Evolutionary conservation across 1,284 basidiomycete genomes (phyloP), one percentile per base, ranked within the genome.

Genomic region (Spongispora temasekensis): DNA sequence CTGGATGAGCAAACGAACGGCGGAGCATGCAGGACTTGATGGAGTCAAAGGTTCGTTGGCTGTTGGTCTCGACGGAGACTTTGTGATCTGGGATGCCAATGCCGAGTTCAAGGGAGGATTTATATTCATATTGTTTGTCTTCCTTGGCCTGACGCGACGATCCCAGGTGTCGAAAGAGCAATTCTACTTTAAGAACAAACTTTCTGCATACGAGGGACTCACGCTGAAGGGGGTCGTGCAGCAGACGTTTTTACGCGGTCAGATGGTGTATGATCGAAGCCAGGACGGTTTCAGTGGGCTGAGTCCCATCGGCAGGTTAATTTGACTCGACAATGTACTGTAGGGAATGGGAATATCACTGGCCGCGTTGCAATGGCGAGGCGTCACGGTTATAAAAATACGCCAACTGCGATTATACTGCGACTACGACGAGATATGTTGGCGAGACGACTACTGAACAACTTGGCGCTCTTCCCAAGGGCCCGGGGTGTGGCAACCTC

Each of bases 101-200:
- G 83, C 79, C 25, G 76, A 83, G 67, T 88, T 87, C 65, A 81
- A 80, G 78, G 90, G 63, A 61, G 83, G 69, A 27, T 35, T 52
- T 51, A 17, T 53, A 23, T 60, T 32, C 15, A 31, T 27, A 46
- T 57, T 58, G 52, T 31, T 52, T 59, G 32, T 46, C 53, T 28
- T 12, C 23, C 23, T 23, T 28, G 2, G 28, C 34, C 65, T 68
- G 57, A 74, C 58, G 30, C 42, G 27, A 44, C 37, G 21, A 55
- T 25, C 9, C 15, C 64, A 94, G 91, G 88, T 95, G 27, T 87
- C 87, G 31, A 86, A 87, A 70, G 86, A 89, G 31, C 73, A 76
- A 21, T 78, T 97, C 19, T 82, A 87, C 62, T 97, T 96, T 83
- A 96, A 94, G 80, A 97, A 97, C 79, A 96, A 95, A 75, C 72